Conservation (phyloP, 2,329 filamentous ascomycete genomes). For the Zymoseptoria ardabiliae region DNA sequence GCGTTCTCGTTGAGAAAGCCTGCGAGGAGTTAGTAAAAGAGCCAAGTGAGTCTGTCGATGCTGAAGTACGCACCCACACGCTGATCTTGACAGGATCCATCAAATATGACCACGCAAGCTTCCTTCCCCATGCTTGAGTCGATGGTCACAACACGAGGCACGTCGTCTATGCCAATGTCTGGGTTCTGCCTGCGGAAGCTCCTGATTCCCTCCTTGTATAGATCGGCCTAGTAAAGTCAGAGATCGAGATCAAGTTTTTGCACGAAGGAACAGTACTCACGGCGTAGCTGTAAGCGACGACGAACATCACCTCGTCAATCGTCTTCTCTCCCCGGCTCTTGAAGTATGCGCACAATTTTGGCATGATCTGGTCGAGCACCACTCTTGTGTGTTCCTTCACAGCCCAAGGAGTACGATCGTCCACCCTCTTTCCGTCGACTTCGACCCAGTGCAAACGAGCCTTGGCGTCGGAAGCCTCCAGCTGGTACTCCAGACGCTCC, state of each 20-base stretch:
- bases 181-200: no score
- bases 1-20: constrained; percentile 13
- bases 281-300: constrained; percentile 11
- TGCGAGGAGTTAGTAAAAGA: neutral
- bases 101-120: constrained; percentile 14
- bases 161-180: neutral
- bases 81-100: constrained; percentile 3
- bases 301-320: constrained; percentile 11
- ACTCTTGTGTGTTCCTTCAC: constrained; percentile 8
- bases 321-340: neutral
- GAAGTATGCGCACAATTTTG: constrained; percentile 8
- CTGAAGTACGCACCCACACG: no score
- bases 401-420: constrained; percentile 1
- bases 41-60: neutral
- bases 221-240: no score
- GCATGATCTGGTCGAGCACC: constrained; percentile 12
- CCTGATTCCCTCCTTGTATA: no score
- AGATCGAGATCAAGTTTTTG: no score
- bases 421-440: constrained; percentile 4
- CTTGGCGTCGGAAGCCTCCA: constrained; percentile 1
- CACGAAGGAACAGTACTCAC: constrained; percentile 1
- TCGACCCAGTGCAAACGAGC: constrained; percentile 12
- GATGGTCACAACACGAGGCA: constrained; percentile 13
- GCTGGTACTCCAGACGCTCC: neutral
- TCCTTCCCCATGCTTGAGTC: constrained; percentile 14